A percentile compares a stretch with the other conserved stretches of the same genome.
These are phyloP conservation scores for Teunomyces panamensis DNA, from an alignment of 805 yeast species.

Conservation along the genomic window DNA sequence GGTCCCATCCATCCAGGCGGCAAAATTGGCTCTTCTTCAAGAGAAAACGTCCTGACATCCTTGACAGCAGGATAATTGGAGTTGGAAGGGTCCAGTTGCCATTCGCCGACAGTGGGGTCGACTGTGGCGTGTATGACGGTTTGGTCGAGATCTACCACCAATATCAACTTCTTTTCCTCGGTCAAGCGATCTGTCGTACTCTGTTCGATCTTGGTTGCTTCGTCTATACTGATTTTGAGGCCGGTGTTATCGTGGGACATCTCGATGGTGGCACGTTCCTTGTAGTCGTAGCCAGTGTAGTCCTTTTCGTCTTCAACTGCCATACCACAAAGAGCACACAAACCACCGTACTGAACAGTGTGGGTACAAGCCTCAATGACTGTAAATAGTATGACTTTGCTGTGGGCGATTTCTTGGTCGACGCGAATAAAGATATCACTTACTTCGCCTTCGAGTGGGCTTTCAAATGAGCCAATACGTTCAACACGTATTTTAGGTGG, in stretches of 20 bases:
- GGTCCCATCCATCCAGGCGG: constrained; percentile 63
- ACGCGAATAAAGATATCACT: constrained; percentile 45
- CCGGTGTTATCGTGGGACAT: constrained; percentile 90
- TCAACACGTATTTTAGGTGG: constrained; percentile 56
- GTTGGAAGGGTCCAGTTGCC: constrained; percentile 83
- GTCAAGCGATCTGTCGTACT: constrained; percentile 59
- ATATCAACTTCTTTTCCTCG: constrained; percentile 64
- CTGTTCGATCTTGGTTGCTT: constrained; percentile 82
- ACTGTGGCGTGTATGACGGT: constrained; percentile 97
- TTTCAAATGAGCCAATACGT: constrained; percentile 72
- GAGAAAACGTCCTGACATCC: constrained; percentile 73
- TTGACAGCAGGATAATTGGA: constrained; percentile 83
- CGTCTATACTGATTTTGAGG: constrained; percentile 76
- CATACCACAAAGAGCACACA: constrained; percentile 90
- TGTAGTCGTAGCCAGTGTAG: constrained; percentile 64
- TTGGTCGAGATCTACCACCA: constrained; percentile 96
- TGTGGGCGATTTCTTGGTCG: constrained; percentile 60
- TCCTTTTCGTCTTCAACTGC: constrained; percentile 68
- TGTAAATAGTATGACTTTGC: constrained; percentile 44
- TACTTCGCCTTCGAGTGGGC: constrained; percentile 76
- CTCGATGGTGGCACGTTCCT: constrained; percentile 76
- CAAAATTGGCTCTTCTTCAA: constrained; percentile 69
- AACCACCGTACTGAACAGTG: constrained; percentile 89
- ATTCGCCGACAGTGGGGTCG: constrained; percentile 94
- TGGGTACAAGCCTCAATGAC: constrained; percentile 86